Evolutionary conservation across 345 rosid genomes (phyloP).

Genomic region (Eucalyptus victrix): DNA sequence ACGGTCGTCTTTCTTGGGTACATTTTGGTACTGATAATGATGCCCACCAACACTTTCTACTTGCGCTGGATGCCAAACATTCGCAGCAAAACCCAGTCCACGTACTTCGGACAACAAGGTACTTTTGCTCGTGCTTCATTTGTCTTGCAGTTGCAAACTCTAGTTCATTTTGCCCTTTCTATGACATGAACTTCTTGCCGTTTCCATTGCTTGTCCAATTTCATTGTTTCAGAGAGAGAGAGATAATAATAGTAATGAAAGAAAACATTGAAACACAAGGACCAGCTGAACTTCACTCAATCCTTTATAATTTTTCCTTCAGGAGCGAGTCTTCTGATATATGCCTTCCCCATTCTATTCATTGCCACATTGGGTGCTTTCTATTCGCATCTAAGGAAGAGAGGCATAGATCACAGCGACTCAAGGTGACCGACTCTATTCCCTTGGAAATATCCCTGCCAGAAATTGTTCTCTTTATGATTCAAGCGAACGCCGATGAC

Average conservation of each 20-base stretch:
- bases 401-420: background rate
- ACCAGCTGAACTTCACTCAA: background rate
- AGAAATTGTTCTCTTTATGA: background rate
- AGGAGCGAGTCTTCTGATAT: slow-evolving; percentile 14
- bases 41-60: slow-evolving; percentile 16
- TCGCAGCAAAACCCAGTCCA: slow-evolving; percentile 2
- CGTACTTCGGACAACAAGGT: slow-evolving; percentile 25
- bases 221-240: background rate
- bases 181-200: background rate
- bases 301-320: background rate
- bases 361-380: slow-evolving; percentile 12
- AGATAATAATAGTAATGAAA: background rate
- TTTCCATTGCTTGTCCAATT: background rate
- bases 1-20: slow-evolving; percentile 14
- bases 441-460: background rate
- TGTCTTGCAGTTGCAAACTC: background rate
- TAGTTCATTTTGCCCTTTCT: background rate
- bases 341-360: slow-evolving; percentile 17
- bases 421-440: background rate
- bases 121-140: background rate
- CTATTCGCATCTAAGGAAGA: slow-evolving; percentile 9
- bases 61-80: slow-evolving; percentile 15
- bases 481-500: background rate
- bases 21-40: slow-evolving; percentile 20
- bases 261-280: background rate